Evolutionary conservation across 2,329 filamentous ascomycete genomes (phyloP).

Genomic region (Colletotrichum shisoi): DNA sequence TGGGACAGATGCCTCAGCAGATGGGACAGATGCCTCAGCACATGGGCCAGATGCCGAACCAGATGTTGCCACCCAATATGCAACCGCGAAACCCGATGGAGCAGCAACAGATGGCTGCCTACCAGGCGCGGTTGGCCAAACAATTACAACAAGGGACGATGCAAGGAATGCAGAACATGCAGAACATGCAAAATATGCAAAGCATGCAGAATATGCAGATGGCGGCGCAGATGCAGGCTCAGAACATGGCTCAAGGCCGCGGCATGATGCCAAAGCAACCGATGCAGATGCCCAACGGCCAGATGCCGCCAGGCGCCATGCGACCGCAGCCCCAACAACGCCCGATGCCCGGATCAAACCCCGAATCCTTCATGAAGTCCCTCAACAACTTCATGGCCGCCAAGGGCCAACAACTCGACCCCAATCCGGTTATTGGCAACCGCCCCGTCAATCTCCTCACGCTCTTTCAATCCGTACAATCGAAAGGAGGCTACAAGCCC

Average conservation of each 20-base stretch:
- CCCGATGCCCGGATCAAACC: conserved; percentile 56
- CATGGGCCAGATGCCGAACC: conserved; percentile 47
- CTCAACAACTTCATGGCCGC: conserved; percentile 79
- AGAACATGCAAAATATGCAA: conserved; percentile 52
- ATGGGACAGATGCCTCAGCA: conserved; percentile 57
- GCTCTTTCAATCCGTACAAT: conserved; percentile 76
- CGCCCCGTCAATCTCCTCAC: conserved; percentile 77
- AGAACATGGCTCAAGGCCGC: conserved; percentile 52
- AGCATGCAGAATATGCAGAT: conserved; percentile 57
- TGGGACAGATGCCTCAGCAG: conserved; percentile 59
- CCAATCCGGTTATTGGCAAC: conserved; percentile 75
- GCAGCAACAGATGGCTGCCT: conserved; percentile 76
- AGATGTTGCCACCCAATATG: conserved; percentile 48
- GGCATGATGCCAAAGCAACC: conserved; percentile 64
- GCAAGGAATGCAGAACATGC: conserved; percentile 55
- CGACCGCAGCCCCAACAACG: conserved; percentile 57
- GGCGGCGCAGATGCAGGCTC: conserved; percentile 61
- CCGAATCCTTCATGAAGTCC: conserved; percentile 77
- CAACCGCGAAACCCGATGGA: conserved; percentile 67
- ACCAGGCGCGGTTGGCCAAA: conserved; percentile 84
- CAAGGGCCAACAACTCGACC: conserved; percentile 76
- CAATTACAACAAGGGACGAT: conserved; percentile 71
- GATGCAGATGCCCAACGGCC: conserved; percentile 63
- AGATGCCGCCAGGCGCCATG: conserved; percentile 60
- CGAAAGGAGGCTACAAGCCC: conserved; percentile 80